Evolutionary conservation across 169 alveolate genomes (phyloP).

Genomic region (Plasmodium gallinaceum): DNA sequence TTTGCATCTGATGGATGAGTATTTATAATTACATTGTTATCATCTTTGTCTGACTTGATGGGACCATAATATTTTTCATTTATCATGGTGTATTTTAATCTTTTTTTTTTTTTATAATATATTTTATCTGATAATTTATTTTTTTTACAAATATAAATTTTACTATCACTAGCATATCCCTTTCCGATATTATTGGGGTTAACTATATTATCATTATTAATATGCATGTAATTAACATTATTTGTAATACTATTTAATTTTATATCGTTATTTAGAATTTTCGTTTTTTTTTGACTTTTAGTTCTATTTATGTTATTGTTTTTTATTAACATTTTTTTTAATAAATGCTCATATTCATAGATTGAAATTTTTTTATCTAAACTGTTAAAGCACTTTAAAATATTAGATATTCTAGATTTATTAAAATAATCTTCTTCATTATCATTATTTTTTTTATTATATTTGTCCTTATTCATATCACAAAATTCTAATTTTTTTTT

Average conservation of each 20-base stretch:
- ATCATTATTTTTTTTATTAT: background rate
- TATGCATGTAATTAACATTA: background rate
- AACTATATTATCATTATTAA: background rate
- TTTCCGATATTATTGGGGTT: background rate
- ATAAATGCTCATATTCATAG: conserved; percentile 14
- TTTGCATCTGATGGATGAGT: background rate
- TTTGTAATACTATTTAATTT: background rate
- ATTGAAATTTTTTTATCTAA: background rate
- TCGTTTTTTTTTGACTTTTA: background rate
- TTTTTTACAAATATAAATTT: conserved; percentile 13
- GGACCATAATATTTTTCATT: background rate
- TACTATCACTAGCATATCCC: conserved; percentile 26
- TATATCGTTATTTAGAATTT: background rate
- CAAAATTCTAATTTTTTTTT: background rate
- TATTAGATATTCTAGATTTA: background rate
- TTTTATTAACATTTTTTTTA: background rate
- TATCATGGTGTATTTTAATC: background rate
- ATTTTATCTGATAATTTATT: background rate
- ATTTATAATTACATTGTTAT: background rate
- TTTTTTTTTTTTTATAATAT: conserved; percentile 13
- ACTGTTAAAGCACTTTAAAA: conserved; percentile 3
- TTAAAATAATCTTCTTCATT: conserved; percentile 6
- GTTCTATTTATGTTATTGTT: background rate
- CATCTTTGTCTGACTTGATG: background rate
- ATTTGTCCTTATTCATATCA: background rate